Conservation (phyloP, 116 monocot genomes). For the Posidonia oceanica region DNA sequence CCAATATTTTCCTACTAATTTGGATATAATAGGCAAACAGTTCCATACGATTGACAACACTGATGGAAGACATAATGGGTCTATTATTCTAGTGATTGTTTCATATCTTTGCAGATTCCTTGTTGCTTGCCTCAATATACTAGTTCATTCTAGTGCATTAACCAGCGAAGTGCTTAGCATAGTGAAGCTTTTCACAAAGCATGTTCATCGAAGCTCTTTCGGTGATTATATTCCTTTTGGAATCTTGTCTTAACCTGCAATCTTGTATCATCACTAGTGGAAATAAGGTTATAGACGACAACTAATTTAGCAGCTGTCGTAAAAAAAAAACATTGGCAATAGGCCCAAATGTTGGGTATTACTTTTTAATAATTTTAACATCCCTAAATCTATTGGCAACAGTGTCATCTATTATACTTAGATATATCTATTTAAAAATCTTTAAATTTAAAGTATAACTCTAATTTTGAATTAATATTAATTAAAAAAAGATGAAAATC, state of each 20-base stretch:
- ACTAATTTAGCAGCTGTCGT: too few species aligned
- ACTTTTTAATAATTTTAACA: too few species aligned
- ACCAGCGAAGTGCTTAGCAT: constrained; percentile 26
- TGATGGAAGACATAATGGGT: constrained; percentile 3
- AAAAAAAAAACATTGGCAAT: too few species aligned
- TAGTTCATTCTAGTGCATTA: constrained; percentile 23
- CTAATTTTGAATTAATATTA: too few species aligned
- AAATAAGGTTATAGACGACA: too few species aligned
- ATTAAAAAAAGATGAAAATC: too few species aligned
- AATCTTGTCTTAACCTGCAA: constrained; percentile 24
- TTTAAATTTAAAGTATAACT: too few species aligned
- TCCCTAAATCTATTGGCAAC: too few species aligned
- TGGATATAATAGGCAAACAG: constrained; percentile 22
- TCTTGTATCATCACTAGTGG: constrained; percentile 9
- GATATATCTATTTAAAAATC: too few species aligned
- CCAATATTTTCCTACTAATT: constrained; percentile 19
- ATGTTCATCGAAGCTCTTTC: constrained; percentile 17
- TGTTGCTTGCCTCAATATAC: constrained; percentile 31
- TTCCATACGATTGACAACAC: constrained; percentile 25
- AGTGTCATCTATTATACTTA: too few species aligned
- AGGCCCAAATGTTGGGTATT: too few species aligned
- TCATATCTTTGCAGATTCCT: constrained; percentile 30
- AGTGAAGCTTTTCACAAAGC: constrained; percentile 29
- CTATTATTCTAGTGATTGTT: constrained; percentile 16
- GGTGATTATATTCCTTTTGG: constrained; percentile 29